Evolutionary conservation across 176 grass and related monocot genomes (phyloP).

Genomic region (Lolium perenne): DNA sequence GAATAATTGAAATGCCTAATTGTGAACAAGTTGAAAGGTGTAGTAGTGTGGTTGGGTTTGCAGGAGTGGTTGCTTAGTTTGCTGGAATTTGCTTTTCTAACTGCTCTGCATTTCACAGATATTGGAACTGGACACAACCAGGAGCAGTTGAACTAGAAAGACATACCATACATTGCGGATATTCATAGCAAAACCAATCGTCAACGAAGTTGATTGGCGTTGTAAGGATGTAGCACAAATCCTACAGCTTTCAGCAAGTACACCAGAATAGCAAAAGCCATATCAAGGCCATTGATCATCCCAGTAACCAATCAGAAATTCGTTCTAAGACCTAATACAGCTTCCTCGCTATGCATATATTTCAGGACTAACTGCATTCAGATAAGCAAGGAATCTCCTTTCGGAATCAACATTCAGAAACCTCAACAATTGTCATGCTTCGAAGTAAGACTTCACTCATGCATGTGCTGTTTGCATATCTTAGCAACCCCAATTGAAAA

Average conservation of each 20-base stretch:
- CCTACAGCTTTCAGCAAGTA: neutral
- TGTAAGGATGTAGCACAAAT: neutral
- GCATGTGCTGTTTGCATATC: too few species aligned
- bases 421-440: neutral
- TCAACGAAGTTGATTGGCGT: neutral
- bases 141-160: constrained; percentile 19
- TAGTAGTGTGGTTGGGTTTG: constrained; percentile 13
- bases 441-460: too few species aligned
- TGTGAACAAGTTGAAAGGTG: neutral
- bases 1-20: constrained; percentile 1
- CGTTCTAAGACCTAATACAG: neutral
- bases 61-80: constrained; percentile 27
- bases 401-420: neutral
- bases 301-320: neutral
- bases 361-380: neutral
- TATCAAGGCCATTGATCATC: neutral
- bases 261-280: neutral
- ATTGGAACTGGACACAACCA: neutral
- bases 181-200: neutral
- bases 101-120: constrained; percentile 17
- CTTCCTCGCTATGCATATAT: neutral
- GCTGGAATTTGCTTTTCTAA: constrained; percentile 28
- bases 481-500: too few species aligned
- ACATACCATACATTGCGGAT: neutral
- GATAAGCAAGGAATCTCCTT: neutral